Conservation (phyloP, 2,329 filamentous ascomycete genomes). For the Xylariomycetidae sp. region DNA sequence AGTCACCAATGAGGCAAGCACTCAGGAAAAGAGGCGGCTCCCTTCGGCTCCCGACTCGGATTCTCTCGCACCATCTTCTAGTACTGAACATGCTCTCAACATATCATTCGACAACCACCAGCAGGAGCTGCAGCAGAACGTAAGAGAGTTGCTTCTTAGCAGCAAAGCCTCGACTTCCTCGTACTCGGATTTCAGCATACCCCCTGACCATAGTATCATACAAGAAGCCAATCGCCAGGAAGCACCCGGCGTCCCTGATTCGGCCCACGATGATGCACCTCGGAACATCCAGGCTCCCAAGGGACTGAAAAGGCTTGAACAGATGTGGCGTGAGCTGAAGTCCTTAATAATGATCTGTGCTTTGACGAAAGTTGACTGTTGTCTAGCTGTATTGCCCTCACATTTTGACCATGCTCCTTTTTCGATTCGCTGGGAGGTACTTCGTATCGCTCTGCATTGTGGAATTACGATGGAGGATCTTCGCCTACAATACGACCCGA, state of each 20-base stretch:
- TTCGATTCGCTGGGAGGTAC: conserved; percentile 48
- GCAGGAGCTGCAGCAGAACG: conserved; percentile 8
- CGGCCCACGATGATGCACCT: too few species aligned
- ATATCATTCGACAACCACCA: conserved; percentile 12
- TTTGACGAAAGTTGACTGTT: conserved; percentile 2
- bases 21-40: conserved; percentile 14
- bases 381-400: conserved; percentile 28
- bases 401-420: conserved; percentile 42
- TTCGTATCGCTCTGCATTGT: conserved; percentile 43
- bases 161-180: conserved; percentile 4
- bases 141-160: conserved; percentile 2
- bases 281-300: too few species aligned
- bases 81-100: conserved; percentile 19
- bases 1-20: conserved; percentile 27
- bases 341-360: not conserved
- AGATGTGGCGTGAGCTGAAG: conserved; percentile 25
- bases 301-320: too few species aligned
- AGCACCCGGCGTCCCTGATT: too few species aligned
- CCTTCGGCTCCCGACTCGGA: conserved; percentile 12
- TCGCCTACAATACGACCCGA: conserved; percentile 31
- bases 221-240: too few species aligned
- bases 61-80: conserved; percentile 18
- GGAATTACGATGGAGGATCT: conserved; percentile 33
- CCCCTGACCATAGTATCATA: too few species aligned
- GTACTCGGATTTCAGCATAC: conserved; percentile 8